Conservation (phyloP, 2,329 filamentous ascomycete genomes). For the Fusarium longipes region DNA sequence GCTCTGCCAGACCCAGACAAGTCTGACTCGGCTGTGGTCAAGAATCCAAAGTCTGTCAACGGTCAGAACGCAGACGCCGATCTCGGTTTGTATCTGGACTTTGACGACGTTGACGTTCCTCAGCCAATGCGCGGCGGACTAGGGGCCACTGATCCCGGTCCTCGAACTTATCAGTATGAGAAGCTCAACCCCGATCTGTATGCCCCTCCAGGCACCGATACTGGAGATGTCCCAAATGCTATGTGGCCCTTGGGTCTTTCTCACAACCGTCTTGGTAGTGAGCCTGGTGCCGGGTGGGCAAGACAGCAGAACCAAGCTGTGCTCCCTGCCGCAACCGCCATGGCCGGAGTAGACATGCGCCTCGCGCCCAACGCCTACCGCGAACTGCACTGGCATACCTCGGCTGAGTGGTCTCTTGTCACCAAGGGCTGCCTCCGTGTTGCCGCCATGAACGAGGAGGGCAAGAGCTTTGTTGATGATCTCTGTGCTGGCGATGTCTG, state of each 20-base stretch:
- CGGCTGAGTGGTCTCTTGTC: conserved; percentile 11
- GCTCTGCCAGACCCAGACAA: not conserved
- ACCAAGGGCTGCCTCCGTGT: conserved; percentile 18
- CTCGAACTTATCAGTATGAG: conserved; percentile 20
- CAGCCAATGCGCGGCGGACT: conserved; percentile 15
- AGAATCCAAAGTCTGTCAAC: conserved; percentile 15
- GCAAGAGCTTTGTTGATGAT: conserved; percentile 16
- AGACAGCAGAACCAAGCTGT: conserved; percentile 15
- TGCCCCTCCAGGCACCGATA: conserved; percentile 11
- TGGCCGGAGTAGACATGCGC: conserved; percentile 24
- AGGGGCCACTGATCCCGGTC: conserved; percentile 14
- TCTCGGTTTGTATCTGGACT: conserved; percentile 13
- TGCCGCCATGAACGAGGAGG: conserved; percentile 11
- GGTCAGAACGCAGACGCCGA: conserved; percentile 13
- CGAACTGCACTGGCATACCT: conserved; percentile 18
- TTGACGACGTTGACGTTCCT: conserved; percentile 9
- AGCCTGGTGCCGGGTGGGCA: conserved; percentile 14
- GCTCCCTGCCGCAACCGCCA: conserved; percentile 7
- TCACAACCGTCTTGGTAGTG: conserved; percentile 17
- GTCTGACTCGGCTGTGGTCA: conserved; percentile 18
- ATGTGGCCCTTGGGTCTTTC: conserved; percentile 18
- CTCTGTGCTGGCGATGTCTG: conserved; percentile 14
- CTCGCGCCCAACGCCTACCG: conserved; percentile 10
- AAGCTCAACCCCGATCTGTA: conserved; percentile 18
- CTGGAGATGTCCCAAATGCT: conserved; percentile 13